Evolutionary conservation across 1,284 basidiomycete genomes (phyloP).

Genomic region (Pyrrhoderma noxium): DNA sequence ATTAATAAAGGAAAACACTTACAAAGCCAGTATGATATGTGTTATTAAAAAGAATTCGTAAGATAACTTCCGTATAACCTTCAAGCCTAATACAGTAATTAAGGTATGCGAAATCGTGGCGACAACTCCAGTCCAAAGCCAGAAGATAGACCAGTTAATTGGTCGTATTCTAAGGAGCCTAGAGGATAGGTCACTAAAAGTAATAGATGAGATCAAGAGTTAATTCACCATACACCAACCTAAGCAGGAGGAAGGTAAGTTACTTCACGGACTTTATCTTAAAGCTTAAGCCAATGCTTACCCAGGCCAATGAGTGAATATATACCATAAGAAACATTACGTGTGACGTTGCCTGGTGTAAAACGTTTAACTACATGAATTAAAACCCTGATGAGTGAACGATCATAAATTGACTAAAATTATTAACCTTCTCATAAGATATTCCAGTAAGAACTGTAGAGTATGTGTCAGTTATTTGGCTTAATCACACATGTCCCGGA

Average conservation of each 20-base stretch:
- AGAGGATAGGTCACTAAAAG: no score
- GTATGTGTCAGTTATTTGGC: slow-evolving; percentile 23
- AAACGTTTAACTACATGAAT: slow-evolving; percentile 18
- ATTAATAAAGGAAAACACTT: slow-evolving; percentile 10
- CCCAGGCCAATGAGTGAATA: slow-evolving; percentile 26
- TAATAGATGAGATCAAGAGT: no score
- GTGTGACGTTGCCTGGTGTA: slow-evolving; percentile 30
- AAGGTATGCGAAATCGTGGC: slow-evolving; percentile 33
- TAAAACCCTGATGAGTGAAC: no score
- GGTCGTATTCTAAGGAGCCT: not conserved
- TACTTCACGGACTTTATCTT: no score
- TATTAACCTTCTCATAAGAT: slow-evolving; percentile 35
- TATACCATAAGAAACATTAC: slow-evolving; percentile 29
- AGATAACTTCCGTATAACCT: slow-evolving; percentile 31
- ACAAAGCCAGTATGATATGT: slow-evolving; percentile 37
- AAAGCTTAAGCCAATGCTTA: slow-evolving; percentile 16
- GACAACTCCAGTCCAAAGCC: slow-evolving; percentile 31
- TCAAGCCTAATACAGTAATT: slow-evolving; percentile 32
- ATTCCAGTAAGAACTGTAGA: slow-evolving; percentile 35
- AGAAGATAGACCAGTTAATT: slow-evolving; percentile 22
- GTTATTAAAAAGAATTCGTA: slow-evolving; percentile 42
- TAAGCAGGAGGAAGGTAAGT: not conserved
- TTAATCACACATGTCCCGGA: not conserved
- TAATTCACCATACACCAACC: not conserved
- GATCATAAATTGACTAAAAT: no score